Evolutionary conservation across 495 filamentous ascomycete species (phyloP), one percentile per base, ranked within the genome.

Genomic region (Aspergillus sclerotiicarbonarius): DNA sequence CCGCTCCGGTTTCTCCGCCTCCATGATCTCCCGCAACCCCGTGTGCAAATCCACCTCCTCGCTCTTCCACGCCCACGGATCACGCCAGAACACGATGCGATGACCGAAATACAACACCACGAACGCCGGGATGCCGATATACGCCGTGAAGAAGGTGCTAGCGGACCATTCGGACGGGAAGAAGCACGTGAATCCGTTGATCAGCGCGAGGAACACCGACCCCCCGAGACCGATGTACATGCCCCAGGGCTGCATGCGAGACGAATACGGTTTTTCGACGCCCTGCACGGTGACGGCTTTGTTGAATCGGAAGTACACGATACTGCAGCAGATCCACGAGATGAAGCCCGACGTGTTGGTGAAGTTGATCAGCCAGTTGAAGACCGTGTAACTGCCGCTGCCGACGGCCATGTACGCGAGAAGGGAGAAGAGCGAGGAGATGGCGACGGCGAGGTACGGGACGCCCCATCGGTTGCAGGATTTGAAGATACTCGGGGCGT

Each of bases 101-200:
- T 86, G 82, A 0, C 72, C 77, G n/a, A 77, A 65, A 62, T 84
- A 88, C 41, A 88, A 70, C 21, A 75, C 55, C 51, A 84, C 47
- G 57, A 86, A 86, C 16, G 81, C 78, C 0, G 82, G 83, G 51
- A 87, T 81, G 7, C 83, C 83, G 54, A 87, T 80, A 53, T 89
- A 89, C 0, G 84, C 76, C 7, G 84, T 83, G 49, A 89, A 70
- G 65, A 89, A 88, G 41, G 63, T 74, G 49, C 64, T 70, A 8
- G 71, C 75, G 19, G 71, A 73, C 76, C 78, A 87, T 8, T 81
- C 65, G 0, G 75, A 72, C 0, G 82, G 80, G 65, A 84, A 85
- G 62, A 87, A 87, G 18, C 83, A 81, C 25, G 78, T 77, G 64
- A 87, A 88, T 6, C 86, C 85, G 63, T 85, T 87, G 63, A 87